Evolutionary conservation across 2,329 filamentous ascomycete genomes (phyloP), one percentile per base, ranked within the genome.

Genomic region (Colletotrichum magnum): DNA sequence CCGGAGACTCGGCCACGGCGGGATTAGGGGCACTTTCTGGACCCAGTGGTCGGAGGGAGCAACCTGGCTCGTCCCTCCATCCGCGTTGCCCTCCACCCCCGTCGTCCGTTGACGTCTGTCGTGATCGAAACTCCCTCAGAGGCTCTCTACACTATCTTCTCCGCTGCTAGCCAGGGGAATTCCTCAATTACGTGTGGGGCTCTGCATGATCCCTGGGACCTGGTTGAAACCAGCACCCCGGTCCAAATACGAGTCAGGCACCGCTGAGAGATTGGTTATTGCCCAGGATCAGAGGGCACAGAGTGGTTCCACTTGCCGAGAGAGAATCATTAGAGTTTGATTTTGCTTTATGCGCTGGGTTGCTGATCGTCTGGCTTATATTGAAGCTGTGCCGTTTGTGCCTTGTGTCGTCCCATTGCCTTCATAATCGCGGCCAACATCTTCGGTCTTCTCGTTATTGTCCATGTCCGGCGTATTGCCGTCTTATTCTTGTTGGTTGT

Each of bases 301-400:
- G 26, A 61, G 18, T 13, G 36, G 62, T 69, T 67, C 67, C 67
- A 69, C 67, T 67, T 69, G 62, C 62, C 67, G 62, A 36, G 32
- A 36, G 32, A 36, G 32, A 36, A 24, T 67, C 51, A 61, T 57
- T 60, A 66, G 52, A 69, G 62, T 69, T 69, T 69, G 62, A 53
- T 58, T 66, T 67, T 67, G 61, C 67, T 69, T 69, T 67, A 67
- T 69, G 67, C 66, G 62, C 57, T 53, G 36, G 66, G 7, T 57
- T 43, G 39, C 21, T 51, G 62, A 66, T 69, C 56, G 62, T 60
- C 62, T 66, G 59, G 51, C 21, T 36, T 57, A 61, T 32, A 66
- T 61, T 50, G 45, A 21, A 64, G 28, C 39, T 47, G 18, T 48
- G 24, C 62, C 24, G 56, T 56, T 36, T 39, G 45, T 57, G 67